These are phyloP conservation scores for Aspergillus quadricinctus DNA, from an alignment of 2,329 filamentous ascomycete species.

Conservation along the genomic window DNA sequence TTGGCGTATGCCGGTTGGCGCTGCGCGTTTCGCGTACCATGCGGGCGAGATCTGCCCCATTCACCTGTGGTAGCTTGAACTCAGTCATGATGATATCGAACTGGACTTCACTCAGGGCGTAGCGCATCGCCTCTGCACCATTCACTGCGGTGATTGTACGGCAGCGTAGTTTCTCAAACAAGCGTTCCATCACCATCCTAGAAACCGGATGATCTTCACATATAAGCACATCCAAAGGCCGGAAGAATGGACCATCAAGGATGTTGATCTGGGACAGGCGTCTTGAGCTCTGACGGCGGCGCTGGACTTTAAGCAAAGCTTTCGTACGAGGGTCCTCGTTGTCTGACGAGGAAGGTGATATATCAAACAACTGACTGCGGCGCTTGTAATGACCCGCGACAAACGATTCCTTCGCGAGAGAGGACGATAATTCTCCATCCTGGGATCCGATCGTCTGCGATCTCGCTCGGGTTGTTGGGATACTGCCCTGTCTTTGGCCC, in stretches of 20 bases:
- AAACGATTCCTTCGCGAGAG: conserved; percentile 58
- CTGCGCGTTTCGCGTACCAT: conserved; percentile 99
- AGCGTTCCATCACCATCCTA: conserved; percentile 96
- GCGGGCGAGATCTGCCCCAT: conserved; percentile 87
- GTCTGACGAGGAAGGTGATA: conserved; percentile 95
- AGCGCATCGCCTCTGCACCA: conserved; percentile 85
- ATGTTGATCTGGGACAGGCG: conserved; percentile 87
- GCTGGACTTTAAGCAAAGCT: conserved; percentile 83
- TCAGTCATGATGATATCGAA: conserved; percentile 99
- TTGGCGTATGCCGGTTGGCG: conserved; percentile 87
- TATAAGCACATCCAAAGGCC: conserved; percentile 88
- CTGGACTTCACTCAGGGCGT: conserved; percentile 94
- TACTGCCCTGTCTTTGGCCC: conserved; percentile 60
- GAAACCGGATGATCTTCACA: conserved; percentile 98
- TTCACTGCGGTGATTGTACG: conserved; percentile 88
- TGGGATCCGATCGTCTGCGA: conserved; percentile 93
- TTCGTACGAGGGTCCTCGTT: conserved; percentile 93
- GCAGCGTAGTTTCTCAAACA: conserved; percentile 91
- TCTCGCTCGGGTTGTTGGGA: conserved; percentile 66
- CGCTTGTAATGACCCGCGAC: conserved; percentile 75
- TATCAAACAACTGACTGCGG: conserved; percentile 89
- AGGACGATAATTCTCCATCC: conserved; percentile 71
- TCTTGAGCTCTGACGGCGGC: conserved; percentile 90
- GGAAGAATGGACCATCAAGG: conserved; percentile 77
- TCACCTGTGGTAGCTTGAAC: conserved; percentile 91